phyloP scores from a whole-genome alignment of 768 basidiomycete genomes.

The Tulasnella sp. region DNA sequence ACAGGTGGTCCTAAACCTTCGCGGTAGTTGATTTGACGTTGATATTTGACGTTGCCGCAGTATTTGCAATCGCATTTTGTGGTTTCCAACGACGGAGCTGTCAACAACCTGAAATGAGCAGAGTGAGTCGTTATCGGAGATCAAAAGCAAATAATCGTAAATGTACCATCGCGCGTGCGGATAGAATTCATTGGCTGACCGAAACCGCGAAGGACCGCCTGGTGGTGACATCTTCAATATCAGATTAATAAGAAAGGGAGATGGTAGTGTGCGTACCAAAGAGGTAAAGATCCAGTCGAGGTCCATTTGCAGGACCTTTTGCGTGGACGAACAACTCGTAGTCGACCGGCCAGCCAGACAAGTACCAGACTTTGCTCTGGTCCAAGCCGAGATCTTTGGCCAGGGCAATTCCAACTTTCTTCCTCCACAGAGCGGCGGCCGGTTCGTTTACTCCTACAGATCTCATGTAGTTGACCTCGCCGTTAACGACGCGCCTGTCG shows the following conservation, averaged over 20 bases:
- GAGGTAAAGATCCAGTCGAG: slow-evolving; percentile 75
- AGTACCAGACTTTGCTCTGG: slow-evolving; percentile 18
- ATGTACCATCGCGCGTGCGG: slow-evolving; percentile 69
- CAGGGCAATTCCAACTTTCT: slow-evolving; percentile 27
- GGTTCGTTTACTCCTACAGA: slow-evolving; percentile 22
- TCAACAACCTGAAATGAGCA: slow-evolving; percentile 45
- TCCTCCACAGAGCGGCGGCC: slow-evolving; percentile 20
- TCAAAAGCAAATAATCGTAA: slow-evolving; percentile 48
- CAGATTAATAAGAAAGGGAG: slow-evolving; percentile 33
- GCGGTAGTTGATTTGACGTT: slow-evolving; percentile 32
- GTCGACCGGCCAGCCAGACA: slow-evolving; percentile 45
- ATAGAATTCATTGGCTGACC: slow-evolving; percentile 79
- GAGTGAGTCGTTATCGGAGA: slow-evolving; percentile 38
- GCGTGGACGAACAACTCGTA: slow-evolving; percentile 74
- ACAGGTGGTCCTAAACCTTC: slow-evolving; percentile 20
- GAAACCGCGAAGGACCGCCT: slow-evolving; percentile 45
- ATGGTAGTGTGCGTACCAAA: slow-evolving; percentile 48
- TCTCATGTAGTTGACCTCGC: slow-evolving; percentile 20
- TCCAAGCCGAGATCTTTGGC: slow-evolving; percentile 23
- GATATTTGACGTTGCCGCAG: slow-evolving; percentile 31
- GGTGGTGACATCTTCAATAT: slow-evolving; percentile 45
- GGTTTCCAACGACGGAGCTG: slow-evolving; percentile 28
- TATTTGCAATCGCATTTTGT: slow-evolving; percentile 34
- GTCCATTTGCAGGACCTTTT: slow-evolving; percentile 53
- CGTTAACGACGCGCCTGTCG: slow-evolving; percentile 14